Percentiles rank a stretch among this genome's conserved stretches.
Conservation (phyloP, 441 rosid species). For the Raphanus hybrid region DNA sequence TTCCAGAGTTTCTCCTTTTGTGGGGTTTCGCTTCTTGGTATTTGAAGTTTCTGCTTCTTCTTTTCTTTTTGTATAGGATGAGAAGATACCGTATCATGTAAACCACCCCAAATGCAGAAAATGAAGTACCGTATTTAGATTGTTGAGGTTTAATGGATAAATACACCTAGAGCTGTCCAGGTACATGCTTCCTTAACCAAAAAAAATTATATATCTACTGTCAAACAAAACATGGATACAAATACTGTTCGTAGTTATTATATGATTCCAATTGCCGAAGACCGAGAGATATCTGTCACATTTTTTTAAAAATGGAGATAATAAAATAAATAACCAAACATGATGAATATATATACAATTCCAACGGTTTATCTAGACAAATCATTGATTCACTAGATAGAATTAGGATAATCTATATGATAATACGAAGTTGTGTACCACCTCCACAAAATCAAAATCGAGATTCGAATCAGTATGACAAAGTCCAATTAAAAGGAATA, state of each 20-base stretch:
- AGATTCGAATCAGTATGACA: neutral
- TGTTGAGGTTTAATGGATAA: slow-evolving; percentile 1
- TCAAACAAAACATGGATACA: slow-evolving; percentile 1
- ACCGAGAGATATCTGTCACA: neutral
- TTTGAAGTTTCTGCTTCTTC: slow-evolving; percentile 41
- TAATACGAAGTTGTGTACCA: slow-evolving; percentile 14
- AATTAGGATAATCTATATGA: neutral
- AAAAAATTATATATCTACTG: neutral
- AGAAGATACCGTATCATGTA: slow-evolving; percentile 16
- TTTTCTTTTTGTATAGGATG: neutral
- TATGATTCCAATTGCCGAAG: neutral
- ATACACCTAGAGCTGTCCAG: neutral
- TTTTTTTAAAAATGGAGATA: neutral
- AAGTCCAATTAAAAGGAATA: neutral
- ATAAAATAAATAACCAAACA: slow-evolving; percentile 4
- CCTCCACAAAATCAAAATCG: neutral
- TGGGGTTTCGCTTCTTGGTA: slow-evolving; percentile 21
- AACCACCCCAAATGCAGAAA: slow-evolving; percentile 24
- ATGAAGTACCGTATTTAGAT: slow-evolving; percentile 14
- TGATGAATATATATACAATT: slow-evolving; percentile 7
- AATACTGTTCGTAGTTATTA: neutral
- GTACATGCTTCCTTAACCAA: neutral
- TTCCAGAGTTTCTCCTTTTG: neutral
- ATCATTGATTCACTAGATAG: neutral
- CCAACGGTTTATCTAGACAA: slow-evolving; percentile 2